Percentiles rank a stretch among this genome's conserved stretches.
Conservation (phyloP, 2,329 filamentous ascomycete species). For the Xylaria sp. region DNA sequence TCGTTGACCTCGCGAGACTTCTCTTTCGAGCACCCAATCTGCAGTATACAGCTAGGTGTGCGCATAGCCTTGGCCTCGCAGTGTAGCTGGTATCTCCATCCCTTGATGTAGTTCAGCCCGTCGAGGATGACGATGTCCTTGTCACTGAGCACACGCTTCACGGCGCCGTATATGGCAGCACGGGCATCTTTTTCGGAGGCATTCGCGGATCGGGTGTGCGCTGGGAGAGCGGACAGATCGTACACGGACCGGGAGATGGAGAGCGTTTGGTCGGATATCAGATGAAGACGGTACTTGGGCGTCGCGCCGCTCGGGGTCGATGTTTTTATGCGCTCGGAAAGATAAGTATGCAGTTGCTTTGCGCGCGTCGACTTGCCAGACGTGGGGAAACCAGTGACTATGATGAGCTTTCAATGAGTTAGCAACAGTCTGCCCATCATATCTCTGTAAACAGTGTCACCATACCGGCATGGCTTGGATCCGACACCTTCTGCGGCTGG, state of each 20-base stretch:
- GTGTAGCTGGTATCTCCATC: constrained; percentile 86
- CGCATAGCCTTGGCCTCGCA: constrained; percentile 84
- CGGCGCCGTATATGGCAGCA: constrained; percentile 78
- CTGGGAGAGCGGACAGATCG: constrained; percentile 67
- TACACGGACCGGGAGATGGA: constrained; percentile 77
- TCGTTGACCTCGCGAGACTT: constrained; percentile 68
- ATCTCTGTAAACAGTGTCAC: background rate
- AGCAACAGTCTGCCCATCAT: constrained; percentile 7
- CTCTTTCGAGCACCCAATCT: constrained; percentile 67
- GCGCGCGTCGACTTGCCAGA: constrained; percentile 76
- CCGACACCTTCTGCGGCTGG: background rate
- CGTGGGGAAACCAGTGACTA: constrained; percentile 72
- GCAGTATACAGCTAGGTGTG: constrained; percentile 79
- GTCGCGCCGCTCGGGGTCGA: constrained; percentile 44
- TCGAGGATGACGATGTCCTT: constrained; percentile 83
- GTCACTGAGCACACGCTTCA: constrained; percentile 77
- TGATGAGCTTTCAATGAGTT: constrained; percentile 64
- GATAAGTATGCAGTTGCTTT: constrained; percentile 71
- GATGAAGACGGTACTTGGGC: constrained; percentile 71
- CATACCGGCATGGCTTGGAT: constrained; percentile 35
- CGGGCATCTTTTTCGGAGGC: constrained; percentile 83
- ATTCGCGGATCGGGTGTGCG: constrained; percentile 75
- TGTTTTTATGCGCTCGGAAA: constrained; percentile 65
- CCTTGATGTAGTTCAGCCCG: constrained; percentile 88
- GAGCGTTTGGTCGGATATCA: constrained; percentile 78